phyloP scores from a whole-genome alignment of 306 rosid genomes.

The Elaeagnus macrophylla region DNA sequence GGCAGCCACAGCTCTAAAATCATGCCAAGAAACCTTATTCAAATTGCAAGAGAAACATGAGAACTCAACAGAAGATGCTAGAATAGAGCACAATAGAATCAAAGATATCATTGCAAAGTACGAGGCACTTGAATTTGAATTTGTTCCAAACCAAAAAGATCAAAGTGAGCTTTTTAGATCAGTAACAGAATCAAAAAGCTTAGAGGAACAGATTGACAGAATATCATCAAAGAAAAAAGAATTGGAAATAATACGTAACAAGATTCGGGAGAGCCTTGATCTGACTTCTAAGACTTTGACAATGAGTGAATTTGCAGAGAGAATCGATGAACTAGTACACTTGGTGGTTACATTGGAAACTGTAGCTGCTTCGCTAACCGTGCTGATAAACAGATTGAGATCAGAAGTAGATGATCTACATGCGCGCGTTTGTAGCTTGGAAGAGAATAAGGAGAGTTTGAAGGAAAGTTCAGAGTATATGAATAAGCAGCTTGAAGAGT shows the following conservation, averaged over 20 bases:
- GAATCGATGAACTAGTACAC: slow-evolving; percentile 67
- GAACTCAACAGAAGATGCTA: slow-evolving; percentile 48
- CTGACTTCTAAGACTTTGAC: slow-evolving; percentile 32
- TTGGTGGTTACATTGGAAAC: slow-evolving; percentile 62
- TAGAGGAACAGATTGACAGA: slow-evolving; percentile 24
- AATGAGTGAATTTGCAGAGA: slow-evolving; percentile 60
- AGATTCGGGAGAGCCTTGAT: slow-evolving; percentile 29
- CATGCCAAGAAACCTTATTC: slow-evolving; percentile 58
- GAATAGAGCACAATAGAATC: slow-evolving; percentile 35
- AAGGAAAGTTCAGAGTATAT: slow-evolving; percentile 41
- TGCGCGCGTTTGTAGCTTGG: slow-evolving; percentile 37
- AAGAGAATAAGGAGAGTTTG: slow-evolving; percentile 57
- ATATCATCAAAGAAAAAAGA: slow-evolving; percentile 31
- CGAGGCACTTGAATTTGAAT: slow-evolving; percentile 33
- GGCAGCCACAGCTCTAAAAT: slow-evolving; percentile 69
- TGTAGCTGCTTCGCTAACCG: slow-evolving; percentile 49
- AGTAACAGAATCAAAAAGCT: slow-evolving; percentile 13
- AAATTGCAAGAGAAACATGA: slow-evolving; percentile 46
- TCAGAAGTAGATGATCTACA: slow-evolving; percentile 67
- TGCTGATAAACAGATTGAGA: slow-evolving; percentile 41
- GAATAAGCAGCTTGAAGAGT: slow-evolving; percentile 41
- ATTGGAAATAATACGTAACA: slow-evolving; percentile 13
- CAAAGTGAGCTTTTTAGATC: slow-evolving; percentile 10
- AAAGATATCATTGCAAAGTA: slow-evolving; percentile 37
- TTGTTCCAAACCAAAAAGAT: slow-evolving; percentile 23